Conservation (phyloP, 768 basidiomycete genomes). For the Boletus subparvulus region DNA sequence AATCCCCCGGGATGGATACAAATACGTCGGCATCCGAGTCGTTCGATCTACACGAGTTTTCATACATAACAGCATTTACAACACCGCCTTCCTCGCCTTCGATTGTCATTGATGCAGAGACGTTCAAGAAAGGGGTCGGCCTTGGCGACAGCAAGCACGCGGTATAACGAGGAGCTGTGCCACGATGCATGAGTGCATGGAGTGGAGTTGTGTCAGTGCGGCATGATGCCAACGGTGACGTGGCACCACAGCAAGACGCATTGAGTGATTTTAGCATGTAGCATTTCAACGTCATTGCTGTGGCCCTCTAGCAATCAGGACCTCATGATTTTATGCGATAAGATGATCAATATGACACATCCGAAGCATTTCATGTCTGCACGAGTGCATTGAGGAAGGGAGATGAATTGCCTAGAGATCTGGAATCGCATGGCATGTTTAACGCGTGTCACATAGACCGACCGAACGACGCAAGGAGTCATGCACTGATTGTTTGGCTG, state of each 20-base stretch:
- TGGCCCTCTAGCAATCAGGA: constrained; percentile 9
- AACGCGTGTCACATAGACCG: constrained; percentile 17
- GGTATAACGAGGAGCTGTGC: constrained; percentile 8
- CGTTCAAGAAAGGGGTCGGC: constrained; percentile 7
- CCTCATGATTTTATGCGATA: constrained; percentile 28
- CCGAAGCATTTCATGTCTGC: neutral
- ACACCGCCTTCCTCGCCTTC: constrained; percentile 32
- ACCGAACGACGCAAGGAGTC: neutral
- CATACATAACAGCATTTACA: constrained; percentile 31
- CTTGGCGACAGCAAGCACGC: constrained; percentile 11
- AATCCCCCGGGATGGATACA: constrained; percentile 14
- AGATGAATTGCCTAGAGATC: neutral
- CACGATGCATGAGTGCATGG: constrained; percentile 4
- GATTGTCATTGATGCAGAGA: constrained; percentile 6
- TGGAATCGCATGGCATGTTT: constrained; percentile 17
- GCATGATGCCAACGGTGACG: constrained; percentile 2
- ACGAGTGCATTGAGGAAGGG: neutral
- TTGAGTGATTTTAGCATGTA: constrained; percentile 14
- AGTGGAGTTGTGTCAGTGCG: constrained; percentile 12
- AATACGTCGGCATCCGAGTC: constrained; percentile 12
- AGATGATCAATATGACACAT: constrained; percentile 12
- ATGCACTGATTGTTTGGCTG: constrained; percentile 1
- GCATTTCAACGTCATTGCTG: constrained; percentile 12
- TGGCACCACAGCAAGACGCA: neutral
- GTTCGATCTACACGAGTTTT: constrained; percentile 32